Conservation (phyloP, 306 rosid species). For the Castanopsis chinensis region DNA sequence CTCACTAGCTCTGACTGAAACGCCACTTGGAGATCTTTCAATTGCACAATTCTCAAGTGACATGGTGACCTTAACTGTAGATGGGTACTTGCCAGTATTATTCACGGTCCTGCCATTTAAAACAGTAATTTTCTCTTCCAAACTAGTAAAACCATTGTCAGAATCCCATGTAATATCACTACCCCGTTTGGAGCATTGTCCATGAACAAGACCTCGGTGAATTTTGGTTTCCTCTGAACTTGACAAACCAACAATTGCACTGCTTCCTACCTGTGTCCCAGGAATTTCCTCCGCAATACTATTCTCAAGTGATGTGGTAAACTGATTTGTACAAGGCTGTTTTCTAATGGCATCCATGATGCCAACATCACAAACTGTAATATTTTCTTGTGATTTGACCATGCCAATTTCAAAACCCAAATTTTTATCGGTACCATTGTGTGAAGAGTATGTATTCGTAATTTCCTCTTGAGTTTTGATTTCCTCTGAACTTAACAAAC, state of each 20-base stretch:
- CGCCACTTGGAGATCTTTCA: conserved; percentile 27
- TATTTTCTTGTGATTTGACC: conserved; percentile 29
- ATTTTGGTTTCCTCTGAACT: conserved; percentile 36
- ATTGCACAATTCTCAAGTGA: conserved; percentile 39
- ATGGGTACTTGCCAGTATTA: conserved; percentile 28
- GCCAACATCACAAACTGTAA: conserved; percentile 29
- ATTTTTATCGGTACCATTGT: conserved; percentile 18
- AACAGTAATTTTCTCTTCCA: conserved; percentile 33
- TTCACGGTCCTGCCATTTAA: conserved; percentile 21
- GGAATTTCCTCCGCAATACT: conserved; percentile 33
- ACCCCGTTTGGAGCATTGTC: conserved; percentile 29
- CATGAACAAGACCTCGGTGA: conserved; percentile 26
- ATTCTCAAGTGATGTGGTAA: conserved; percentile 20
- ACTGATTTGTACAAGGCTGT: conserved; percentile 29
- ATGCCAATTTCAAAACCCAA: conserved; percentile 29
- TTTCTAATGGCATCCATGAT: conserved; percentile 25
- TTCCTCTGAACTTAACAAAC: conserved; percentile 29
- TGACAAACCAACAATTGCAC: conserved; percentile 27
- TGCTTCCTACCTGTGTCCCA: conserved; percentile 30
- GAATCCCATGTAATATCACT: conserved; percentile 35
- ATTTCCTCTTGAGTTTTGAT: conserved; percentile 27
- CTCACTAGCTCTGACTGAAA: conserved; percentile 33
- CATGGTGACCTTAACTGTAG: conserved; percentile 24
- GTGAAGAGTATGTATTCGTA: conserved; percentile 26
- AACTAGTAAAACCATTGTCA: conserved; percentile 24